Evolutionary conservation across 129 eudicot species (phyloP), one percentile per base, ranked within the genome.

Genomic region (Dittrichia graveolens): DNA sequence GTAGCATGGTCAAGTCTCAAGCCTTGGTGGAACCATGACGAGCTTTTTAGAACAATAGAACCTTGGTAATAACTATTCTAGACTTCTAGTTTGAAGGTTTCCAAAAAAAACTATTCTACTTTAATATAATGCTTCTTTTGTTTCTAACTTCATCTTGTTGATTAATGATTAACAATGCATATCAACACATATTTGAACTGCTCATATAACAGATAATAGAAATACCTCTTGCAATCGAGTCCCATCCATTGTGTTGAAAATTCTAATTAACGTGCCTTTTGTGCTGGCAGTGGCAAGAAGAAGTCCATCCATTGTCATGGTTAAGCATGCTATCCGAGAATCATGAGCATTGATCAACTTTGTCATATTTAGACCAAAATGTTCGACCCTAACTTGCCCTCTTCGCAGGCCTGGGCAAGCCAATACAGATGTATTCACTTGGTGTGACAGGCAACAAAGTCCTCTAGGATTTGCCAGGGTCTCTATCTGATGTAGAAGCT

Each of bases 281-380:
- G 88, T 74, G 76, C 97, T 92, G 54, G 97, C 96, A 14, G 97
- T 88, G 9, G 97, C 97, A 75, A 92, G 94, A 81, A 92, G 89
- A 75, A 92, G 91, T 38, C 97, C 97, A 65, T 92, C 97, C 80
- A 79, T 79, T 58, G 97, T 86, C 88, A 92, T 83, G 48, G 94
- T 82, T 56, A 92, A 66, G 77, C 93, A 88, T 37, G 93, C 85
- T 43, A 92, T 77, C 62, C 80, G 84, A 68, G 97, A 86, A 69
- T 92, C 97, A 79, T 92, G 97, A 41, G 96, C 96, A 49, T 72
- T 72, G 57, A 92, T 92, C 71, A 92, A 61, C 58, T 86, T 92
- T 18, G 89, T 89, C 87, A 86, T 63, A 80, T 83, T 89, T 60
- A 92, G 80, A 42, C 97, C 97, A 83, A 92, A 92, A 83, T 92